Conservation (phyloP, 805 yeast genomes). For the Maudiozyma saulgeensis region DNA sequence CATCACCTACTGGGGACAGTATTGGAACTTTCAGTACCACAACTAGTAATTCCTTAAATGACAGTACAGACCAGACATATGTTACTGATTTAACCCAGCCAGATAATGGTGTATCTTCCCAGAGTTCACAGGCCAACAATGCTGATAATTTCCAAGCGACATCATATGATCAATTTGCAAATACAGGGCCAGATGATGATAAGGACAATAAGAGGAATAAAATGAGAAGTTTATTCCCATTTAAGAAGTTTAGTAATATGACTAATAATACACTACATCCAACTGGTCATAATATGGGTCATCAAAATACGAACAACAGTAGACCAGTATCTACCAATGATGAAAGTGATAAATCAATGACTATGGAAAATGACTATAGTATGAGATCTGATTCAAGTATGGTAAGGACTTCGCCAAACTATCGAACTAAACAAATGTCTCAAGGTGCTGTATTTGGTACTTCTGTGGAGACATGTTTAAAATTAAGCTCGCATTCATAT, state of each 20-base stretch:
- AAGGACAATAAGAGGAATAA: constrained; percentile 38
- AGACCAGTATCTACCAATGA: neutral
- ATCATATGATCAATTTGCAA: constrained; percentile 9
- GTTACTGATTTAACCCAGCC: constrained; percentile 12
- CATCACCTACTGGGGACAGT: constrained; percentile 4
- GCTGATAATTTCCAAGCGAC: constrained; percentile 6
- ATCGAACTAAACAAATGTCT: neutral
- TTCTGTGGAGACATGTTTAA: constrained; percentile 43
- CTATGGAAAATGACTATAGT: neutral
- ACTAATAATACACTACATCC: constrained; percentile 3
- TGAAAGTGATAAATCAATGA: neutral
- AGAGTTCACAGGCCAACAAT: neutral
- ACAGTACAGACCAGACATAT: constrained; percentile 11
- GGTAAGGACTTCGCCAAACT: neutral
- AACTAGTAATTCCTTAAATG: constrained; percentile 1
- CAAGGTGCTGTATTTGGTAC: constrained; percentile 48
- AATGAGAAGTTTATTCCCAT: constrained; percentile 54
- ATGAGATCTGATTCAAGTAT: neutral
- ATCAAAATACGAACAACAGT: neutral
- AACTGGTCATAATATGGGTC: neutral
- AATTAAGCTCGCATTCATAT: constrained; percentile 38
- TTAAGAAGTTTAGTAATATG: constrained; percentile 30
- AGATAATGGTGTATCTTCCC: neutral
- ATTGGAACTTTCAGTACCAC: neutral
- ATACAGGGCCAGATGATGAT: constrained; percentile 13